phyloP scores from a whole-genome alignment of 176 grass and related monocot genomes.

The Melocanna baccifera region DNA sequence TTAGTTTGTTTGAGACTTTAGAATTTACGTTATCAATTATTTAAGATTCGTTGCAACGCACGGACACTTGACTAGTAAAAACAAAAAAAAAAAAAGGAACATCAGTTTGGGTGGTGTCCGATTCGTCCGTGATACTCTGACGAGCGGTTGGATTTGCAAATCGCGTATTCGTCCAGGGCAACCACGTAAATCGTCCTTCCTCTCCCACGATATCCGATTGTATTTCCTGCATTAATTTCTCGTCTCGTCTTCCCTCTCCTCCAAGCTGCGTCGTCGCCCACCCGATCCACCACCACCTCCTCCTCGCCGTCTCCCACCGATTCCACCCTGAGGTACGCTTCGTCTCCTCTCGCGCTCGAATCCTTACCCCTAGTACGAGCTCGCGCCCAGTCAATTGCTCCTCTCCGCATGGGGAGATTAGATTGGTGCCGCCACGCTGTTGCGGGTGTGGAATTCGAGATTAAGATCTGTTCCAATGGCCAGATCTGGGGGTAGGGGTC shows the following conservation, averaged over 20 bases:
- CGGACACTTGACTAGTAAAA: too few relatives aligned
- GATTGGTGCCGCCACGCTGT: neutral
- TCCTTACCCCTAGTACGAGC: neutral
- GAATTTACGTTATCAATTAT: too few relatives aligned
- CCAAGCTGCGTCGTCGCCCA: slow-evolving; percentile 40
- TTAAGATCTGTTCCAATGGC: slow-evolving; percentile 4
- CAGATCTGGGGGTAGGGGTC: neutral
- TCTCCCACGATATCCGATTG: neutral
- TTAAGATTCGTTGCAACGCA: too few relatives aligned
- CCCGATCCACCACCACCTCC: slow-evolving; percentile 28
- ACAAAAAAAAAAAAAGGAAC: too few relatives aligned
- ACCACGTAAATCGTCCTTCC: slow-evolving; percentile 18
- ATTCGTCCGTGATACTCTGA: too few relatives aligned
- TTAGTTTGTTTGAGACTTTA: too few relatives aligned
- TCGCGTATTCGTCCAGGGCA: neutral
- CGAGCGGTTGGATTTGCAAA: neutral
- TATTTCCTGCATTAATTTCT: slow-evolving; percentile 20
- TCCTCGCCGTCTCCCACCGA: slow-evolving; percentile 27
- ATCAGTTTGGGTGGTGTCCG: neutral
- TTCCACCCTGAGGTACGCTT: slow-evolving; percentile 43
- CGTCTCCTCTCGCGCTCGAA: neutral
- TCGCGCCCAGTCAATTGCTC: neutral
- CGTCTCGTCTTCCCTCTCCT: neutral
- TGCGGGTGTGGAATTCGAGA: neutral
- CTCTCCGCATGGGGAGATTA: neutral